These are phyloP conservation scores for Plasmopara viticola DNA, from an alignment of 352 stramenopile genomes.

Conservation along the genomic window DNA sequence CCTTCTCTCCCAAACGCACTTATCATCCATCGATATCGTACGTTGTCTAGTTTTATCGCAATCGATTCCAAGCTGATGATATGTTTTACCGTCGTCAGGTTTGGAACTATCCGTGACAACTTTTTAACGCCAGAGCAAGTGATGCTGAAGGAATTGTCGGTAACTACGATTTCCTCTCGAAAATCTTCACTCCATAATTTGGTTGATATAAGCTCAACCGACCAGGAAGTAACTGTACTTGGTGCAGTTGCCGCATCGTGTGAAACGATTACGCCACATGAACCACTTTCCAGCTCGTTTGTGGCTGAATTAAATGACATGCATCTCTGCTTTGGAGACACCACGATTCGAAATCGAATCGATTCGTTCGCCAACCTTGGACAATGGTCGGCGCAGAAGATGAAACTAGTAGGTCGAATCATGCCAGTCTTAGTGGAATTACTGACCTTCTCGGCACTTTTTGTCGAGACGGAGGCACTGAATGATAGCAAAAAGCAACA, in stretches of 20 bases:
- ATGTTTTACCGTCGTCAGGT: constrained; percentile 18
- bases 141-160: constrained; percentile 39
- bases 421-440: constrained; percentile 35
- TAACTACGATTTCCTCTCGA: constrained; percentile 11
- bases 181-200: constrained; percentile 28
- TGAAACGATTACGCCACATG: constrained; percentile 31
- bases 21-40: constrained; percentile 44
- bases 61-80: background rate
- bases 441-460: constrained; percentile 25
- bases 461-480: constrained; percentile 13
- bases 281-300: constrained; percentile 33
- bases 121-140: constrained; percentile 47
- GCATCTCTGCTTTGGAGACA: constrained; percentile 26
- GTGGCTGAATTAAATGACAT: constrained; percentile 32
- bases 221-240: constrained; percentile 39
- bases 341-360: background rate
- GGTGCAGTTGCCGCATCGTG: constrained; percentile 22
- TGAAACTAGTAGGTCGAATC: constrained; percentile 28
- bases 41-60: constrained; percentile 2
- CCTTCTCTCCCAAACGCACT: constrained; percentile 31
- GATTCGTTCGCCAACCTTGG: constrained; percentile 5
- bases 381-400: constrained; percentile 29
- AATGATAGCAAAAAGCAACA: constrained; percentile 12
- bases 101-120: constrained; percentile 46
- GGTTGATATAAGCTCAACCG: constrained; percentile 33